Base-by-base conservation (phyloP, 208 protist species). In the Trypanosoma vivax region DNA sequence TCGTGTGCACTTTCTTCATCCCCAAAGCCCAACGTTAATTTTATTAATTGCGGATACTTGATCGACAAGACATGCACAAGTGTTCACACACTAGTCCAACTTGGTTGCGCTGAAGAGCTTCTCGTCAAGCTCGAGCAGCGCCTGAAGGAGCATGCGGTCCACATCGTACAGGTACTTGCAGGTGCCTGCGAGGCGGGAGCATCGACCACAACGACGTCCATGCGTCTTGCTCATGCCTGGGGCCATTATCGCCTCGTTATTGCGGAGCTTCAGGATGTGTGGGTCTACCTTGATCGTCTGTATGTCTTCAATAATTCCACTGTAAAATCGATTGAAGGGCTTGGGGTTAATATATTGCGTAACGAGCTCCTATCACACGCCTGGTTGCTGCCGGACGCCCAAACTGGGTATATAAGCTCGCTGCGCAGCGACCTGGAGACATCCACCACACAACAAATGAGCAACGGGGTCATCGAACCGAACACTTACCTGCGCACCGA, bases 231-330 rank as follows among this genome's bases (percentile, higher is more conserved):
- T 4, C 58, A 59, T 28, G 54, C 60, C 38, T 88, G 65, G 67
- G 60, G 60, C 14, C 71, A 73, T 14, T 78, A 71, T 25, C 62
- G 60, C 27, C 33, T 68, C 14, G 68, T 60, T 14, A 41, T 75
- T 31, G 50, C 31, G 5, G 75, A 88, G 70, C 46, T 83, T 2
- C 53, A 52, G 33, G 60, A 53, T 10, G 72, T 88, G 21, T 88
- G 79, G 75, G 65, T 78, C 6, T 81, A 74, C 58, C 47, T 80
- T 16, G 68, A 68, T 19, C 61, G 63, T 27, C 74, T 72, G 64
- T 78, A 69, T 60, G 28, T 65, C n/a, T 29, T 49, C 19, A 46
- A 25, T 13, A 29, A 13, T 11, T 28, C 13, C 18, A 25, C 42
- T n/a, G 56, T 52, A n/a, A 21, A 35, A 33, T 64, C 55, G 6